These are phyloP conservation scores for Fusarium cicatricum DNA, from an alignment of 2,329 filamentous ascomycete species.

Conservation along the genomic window DNA sequence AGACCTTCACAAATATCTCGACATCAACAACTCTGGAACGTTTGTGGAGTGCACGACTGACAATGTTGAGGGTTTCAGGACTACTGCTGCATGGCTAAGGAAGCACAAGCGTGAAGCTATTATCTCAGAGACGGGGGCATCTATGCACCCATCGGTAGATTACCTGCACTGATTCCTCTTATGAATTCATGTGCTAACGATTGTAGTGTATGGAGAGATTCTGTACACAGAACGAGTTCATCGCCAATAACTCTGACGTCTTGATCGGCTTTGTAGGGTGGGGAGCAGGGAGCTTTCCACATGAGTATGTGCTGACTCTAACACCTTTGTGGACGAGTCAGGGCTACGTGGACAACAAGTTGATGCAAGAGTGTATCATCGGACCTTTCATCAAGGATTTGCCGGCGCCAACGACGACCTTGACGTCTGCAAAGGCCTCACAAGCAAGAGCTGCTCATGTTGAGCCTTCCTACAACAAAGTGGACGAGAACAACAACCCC, in stretches of 20 bases:
- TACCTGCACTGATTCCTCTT: neutral
- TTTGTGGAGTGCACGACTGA: constrained; percentile 61
- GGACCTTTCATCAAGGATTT: constrained; percentile 44
- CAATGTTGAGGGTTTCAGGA: constrained; percentile 58
- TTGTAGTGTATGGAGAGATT: constrained; percentile 53
- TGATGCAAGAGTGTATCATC: constrained; percentile 55
- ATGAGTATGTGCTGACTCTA: constrained; percentile 53
- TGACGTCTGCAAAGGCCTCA: neutral
- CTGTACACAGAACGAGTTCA: constrained; percentile 57
- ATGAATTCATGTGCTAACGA: constrained; percentile 5
- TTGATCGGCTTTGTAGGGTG: constrained; percentile 57
- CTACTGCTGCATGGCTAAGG: constrained; percentile 57
- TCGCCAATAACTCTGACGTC: constrained; percentile 57
- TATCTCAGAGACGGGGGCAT: constrained; percentile 62
- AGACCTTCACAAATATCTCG: constrained; percentile 69
- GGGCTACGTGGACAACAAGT: constrained; percentile 48
- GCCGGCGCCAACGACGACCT: constrained; percentile 6
- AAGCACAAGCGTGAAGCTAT: constrained; percentile 58
- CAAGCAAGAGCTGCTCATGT: neutral
- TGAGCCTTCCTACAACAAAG: neutral
- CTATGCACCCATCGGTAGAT: constrained; percentile 50
- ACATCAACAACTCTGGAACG: constrained; percentile 64
- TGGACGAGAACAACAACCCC: neutral
- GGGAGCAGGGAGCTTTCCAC: constrained; percentile 55
- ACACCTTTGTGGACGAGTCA: constrained; percentile 46